Evolutionary conservation across 306 rosid species (phyloP), one percentile per base, ranked within the genome.

Genomic region (Casuarina glauca): DNA sequence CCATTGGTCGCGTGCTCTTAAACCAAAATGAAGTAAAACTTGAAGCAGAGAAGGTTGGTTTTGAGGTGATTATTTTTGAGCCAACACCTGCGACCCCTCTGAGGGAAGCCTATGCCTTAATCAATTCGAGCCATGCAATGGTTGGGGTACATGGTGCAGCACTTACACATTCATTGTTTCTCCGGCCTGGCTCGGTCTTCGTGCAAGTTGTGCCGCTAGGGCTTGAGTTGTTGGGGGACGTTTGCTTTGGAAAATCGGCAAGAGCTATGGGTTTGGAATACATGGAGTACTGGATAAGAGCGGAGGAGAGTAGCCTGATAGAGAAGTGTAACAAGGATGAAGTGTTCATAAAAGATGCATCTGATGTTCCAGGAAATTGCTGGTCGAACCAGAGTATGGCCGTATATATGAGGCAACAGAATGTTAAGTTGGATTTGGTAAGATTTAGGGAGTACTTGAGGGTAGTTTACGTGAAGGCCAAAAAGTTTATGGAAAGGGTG

Each of bases 171-270:
- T 73, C 58, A 0, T 45, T 88, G 74, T 88, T 88, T 74, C 82
- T 88, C 3, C 74, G 75, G 16, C 78, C 78, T 0, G 74, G 87
- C 0, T 58, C 81, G 0, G 79, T 76, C 70, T 52, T 86, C n/a
- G 26, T 82, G 17, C 92, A 88, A 38, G 84, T 86, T 73, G 86
- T 86, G 43, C 92, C 90, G 6, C 43, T 88, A 0, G 92, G 87
- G 38, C 5, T 57, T 0, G 78, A 74, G 15, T 75, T 84, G 88
- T 84, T 15, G 3, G 68, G 86, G 1, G 51, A 52, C 48, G 81
- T 10, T 1, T 78, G 77, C 67, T 79, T 72, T 38, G 86, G 80
- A 63, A 78, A 52, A 38, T 51, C 77, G n/a, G 90, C 81, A 0
- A 74, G 36, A 57, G 79, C 26, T 2, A 46, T 87, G 60, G 61